Evolutionary conservation across 2,329 filamentous ascomycete species (phyloP), one percentile per base, ranked within the genome.

Genomic region (Cladophialophora carrionii): DNA sequence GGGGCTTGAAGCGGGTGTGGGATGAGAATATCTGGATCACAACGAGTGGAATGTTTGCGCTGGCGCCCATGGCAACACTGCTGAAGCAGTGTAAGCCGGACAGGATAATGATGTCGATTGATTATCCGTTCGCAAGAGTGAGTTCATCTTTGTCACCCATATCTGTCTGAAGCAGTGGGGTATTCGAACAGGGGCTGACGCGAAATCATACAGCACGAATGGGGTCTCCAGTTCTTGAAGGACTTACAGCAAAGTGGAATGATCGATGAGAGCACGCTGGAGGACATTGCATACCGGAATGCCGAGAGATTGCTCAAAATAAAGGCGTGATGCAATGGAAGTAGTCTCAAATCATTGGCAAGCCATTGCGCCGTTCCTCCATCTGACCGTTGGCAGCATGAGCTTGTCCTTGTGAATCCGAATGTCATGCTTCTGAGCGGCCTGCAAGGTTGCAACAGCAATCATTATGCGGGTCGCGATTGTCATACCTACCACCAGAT

Each of bases 11-110:
- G 10, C 75, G 83, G 12, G 82, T 86, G 1, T 88, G 82, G 78
- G 77, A 81, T 55, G 74, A 79, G 63, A 87, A 87, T 63, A 73
- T 87, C 9, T 87, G 82, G 81, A 73, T 87, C 37, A 86, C 84
- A 0, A 85, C 84, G 1, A 82, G 79, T 63, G 85, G 84, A 1
- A 79, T 82, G 61, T 85, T 82, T 72, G 78, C 79, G 26, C 64
- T 86, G 20, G 77, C 75, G 60, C 81, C 80, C 7, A 68, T 87
- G 74, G 78, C 77, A 8, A 73, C 73, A 26, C 53, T 80, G 34
- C 61, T 79, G 59, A 72, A 63, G 46, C 69, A 70, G 8, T 71
- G 66, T 31, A 68, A 69, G 24, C 75, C 79, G 17, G 82, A 85
- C 22, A 76, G 77, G 14, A 78, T 87, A 1, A 60, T 87, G 70